Percentiles rank a stretch among this genome's conserved stretches.
phyloP scores from a whole-genome alignment of 164 flowering plant genomes.

The Chloranthus sessilifolius region DNA sequence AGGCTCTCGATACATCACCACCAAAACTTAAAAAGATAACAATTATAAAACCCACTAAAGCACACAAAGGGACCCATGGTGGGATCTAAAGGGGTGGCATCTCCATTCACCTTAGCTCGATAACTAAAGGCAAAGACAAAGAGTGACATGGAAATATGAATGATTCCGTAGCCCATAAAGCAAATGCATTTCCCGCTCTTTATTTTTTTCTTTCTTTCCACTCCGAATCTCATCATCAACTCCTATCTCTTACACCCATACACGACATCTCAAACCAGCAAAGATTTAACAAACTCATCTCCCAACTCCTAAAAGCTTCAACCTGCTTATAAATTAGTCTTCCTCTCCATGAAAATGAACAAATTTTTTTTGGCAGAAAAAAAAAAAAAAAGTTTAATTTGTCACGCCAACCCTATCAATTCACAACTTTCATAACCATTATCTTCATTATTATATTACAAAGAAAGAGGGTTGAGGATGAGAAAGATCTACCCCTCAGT shows the following conservation, averaged over 20 bases:
- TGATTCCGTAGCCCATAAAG: constrained; percentile 23
- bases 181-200: constrained; percentile 14
- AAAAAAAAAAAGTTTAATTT: neutral
- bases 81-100: neutral
- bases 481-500: no score
- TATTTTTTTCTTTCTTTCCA: constrained; percentile 5
- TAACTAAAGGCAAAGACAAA: constrained; percentile 11
- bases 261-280: neutral
- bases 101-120: constrained; percentile 9
- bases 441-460: constrained; percentile 7
- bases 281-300: neutral
- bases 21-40: neutral
- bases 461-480: no score
- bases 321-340: constrained; percentile 2
- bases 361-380: neutral
- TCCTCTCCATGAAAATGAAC: no score
- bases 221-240: constrained; percentile 22
- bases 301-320: neutral
- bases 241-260: constrained; percentile 5
- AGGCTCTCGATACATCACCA: no score
- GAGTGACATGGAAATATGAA: constrained; percentile 19
- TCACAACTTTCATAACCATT: constrained; percentile 12
- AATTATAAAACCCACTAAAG: neutral
- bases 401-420: constrained; percentile 7
- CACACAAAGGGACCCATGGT: constrained; percentile 7